phyloP scores from a whole-genome alignment of 2,329 filamentous ascomycete genomes.

The Helminthosporium solani region DNA sequence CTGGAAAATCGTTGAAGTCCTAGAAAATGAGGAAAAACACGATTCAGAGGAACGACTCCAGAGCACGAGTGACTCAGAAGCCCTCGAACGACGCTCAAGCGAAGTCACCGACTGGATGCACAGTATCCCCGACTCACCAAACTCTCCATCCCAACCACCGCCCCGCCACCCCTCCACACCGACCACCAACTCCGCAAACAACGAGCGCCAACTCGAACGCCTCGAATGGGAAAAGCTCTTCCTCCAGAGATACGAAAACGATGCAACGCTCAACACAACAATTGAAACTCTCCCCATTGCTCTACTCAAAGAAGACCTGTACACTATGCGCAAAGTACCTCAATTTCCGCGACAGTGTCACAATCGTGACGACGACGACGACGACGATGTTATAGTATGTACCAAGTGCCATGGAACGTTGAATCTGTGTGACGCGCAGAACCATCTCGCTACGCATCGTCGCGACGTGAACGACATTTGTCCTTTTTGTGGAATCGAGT shows the following conservation, averaged over 20 bases:
- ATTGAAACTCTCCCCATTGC: constrained; percentile 13
- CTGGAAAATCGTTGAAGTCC: constrained; percentile 21
- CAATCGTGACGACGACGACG: neutral
- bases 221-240: constrained; percentile 16
- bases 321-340: neutral
- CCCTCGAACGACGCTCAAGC: constrained; percentile 9
- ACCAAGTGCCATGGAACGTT: constrained; percentile 2
- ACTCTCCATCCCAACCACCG: neutral
- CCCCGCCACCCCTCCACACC: neutral
- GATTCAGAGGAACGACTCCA: neutral
- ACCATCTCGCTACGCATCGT: constrained; percentile 11
- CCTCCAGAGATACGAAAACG: constrained; percentile 6
- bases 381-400: constrained; percentile 2
- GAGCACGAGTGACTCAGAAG: neutral
- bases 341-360: neutral
- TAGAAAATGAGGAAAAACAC: neutral
- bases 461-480: constrained; percentile 9
- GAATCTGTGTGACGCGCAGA: neutral
- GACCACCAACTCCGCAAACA: neutral
- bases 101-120: constrained; percentile 11
- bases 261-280: constrained; percentile 5
- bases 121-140: constrained; percentile 1
- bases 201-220: constrained; percentile 2
- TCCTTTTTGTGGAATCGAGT: constrained; percentile 16
- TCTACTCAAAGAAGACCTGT: constrained; percentile 14